A percentile compares a stretch with the other conserved stretches of the same genome.
Evolutionary conservation across 1,284 basidiomycete species (phyloP).

Genomic region (Ganoderma leucocontextum): DNA sequence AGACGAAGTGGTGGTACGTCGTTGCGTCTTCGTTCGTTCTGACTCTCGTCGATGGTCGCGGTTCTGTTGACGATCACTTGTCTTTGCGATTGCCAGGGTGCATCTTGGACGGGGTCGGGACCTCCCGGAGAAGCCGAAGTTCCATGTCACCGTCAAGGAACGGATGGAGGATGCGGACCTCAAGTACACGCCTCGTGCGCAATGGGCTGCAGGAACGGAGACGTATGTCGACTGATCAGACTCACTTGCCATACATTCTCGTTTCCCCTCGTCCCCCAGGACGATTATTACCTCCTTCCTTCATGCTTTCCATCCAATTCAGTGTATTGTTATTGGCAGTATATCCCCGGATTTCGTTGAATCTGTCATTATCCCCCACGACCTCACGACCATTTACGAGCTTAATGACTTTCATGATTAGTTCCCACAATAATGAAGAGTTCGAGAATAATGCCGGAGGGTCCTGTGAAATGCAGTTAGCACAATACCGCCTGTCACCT

Average conservation of each 20-base stretch:
- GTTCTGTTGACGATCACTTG: background rate
- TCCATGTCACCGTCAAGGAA: constrained; percentile 61
- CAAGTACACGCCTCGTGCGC: constrained; percentile 60
- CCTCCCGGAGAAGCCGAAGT: constrained; percentile 53
- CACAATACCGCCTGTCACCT: no score
- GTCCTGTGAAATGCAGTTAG: no score
- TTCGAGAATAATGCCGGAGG: background rate
- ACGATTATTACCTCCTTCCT: background rate
- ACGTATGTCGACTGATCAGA: constrained; percentile 50
- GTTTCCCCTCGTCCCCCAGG: background rate
- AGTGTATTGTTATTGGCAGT: constrained; percentile 4
- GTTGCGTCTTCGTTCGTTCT: no score
- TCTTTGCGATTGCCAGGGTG: constrained; percentile 14
- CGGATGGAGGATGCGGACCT: constrained; percentile 53
- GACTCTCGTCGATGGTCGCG: background rate
- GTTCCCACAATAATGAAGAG: background rate
- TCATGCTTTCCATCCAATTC: background rate
- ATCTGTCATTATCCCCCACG: background rate
- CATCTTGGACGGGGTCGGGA: constrained; percentile 58
- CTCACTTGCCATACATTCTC: background rate
- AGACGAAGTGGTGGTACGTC: constrained; percentile 44
- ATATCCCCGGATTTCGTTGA: background rate
- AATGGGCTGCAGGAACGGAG: constrained; percentile 56
- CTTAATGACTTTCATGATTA: background rate
- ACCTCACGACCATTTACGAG: background rate